Conservation (phyloP, 495 filamentous ascomycete species). For the Talaromyces ruber region DNA sequence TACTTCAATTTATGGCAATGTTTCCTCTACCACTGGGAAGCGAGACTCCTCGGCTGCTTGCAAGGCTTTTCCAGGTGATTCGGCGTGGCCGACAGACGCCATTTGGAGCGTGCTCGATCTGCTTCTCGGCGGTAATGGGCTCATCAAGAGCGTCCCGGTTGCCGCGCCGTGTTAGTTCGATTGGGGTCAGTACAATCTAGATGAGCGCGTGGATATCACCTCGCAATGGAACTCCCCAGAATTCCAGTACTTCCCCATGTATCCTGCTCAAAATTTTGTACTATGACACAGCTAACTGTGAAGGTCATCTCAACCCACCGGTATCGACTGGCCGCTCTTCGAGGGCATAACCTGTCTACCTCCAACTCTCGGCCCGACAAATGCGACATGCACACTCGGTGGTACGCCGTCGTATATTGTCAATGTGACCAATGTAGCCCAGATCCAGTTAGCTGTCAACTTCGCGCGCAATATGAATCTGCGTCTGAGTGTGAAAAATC, state of each 20-base stretch:
- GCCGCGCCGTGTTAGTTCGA: slow-evolving; percentile 38
- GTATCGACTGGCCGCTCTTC: slow-evolving; percentile 36
- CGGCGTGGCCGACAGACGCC: slow-evolving; percentile 32
- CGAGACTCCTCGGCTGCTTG: slow-evolving; percentile 20
- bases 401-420: slow-evolving; percentile 52
- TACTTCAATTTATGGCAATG: not conserved
- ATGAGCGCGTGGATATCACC: slow-evolving; percentile 16
- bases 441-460: slow-evolving; percentile 51
- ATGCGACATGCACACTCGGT: slow-evolving; percentile 44
- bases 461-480: slow-evolving; percentile 37
- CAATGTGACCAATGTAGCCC: slow-evolving; percentile 44
- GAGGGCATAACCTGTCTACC: slow-evolving; percentile 26
- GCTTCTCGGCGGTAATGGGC: slow-evolving; percentile 27
- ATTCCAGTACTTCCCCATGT: slow-evolving; percentile 18
- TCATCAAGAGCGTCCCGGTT: slow-evolving; percentile 38
- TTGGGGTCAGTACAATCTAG: slow-evolving; percentile 21
- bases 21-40: not conserved
- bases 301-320: slow-evolving; percentile 26
- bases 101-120: slow-evolving; percentile 34
- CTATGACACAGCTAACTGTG: not conserved
- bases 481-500: not conserved
- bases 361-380: slow-evolving; percentile 18
- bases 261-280: not conserved
- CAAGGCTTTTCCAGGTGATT: slow-evolving; percentile 34
- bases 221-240: slow-evolving; percentile 21